These are phyloP conservation scores for Trametes cubensis DNA, from an alignment of 768 basidiomycete species.

Conservation along the genomic window DNA sequence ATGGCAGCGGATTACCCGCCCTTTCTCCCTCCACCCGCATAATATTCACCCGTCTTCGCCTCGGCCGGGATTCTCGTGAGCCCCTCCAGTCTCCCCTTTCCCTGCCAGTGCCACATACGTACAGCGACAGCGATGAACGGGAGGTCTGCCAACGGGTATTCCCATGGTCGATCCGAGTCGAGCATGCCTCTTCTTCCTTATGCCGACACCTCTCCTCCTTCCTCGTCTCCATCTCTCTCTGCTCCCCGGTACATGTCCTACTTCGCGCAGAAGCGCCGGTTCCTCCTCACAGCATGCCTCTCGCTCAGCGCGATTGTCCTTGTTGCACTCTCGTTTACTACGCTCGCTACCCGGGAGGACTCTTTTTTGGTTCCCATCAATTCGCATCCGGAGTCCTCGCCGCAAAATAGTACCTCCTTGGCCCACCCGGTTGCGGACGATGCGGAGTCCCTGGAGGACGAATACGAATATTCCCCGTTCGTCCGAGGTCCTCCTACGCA, in stretches of 20 bases:
- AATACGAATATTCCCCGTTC: slow-evolving; percentile 27
- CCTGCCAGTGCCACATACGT: neutral
- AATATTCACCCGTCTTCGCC: slow-evolving; percentile 13
- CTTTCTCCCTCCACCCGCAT: neutral
- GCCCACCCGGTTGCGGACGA: slow-evolving; percentile 8
- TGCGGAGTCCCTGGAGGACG: slow-evolving; percentile 13
- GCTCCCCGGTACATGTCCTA: slow-evolving; percentile 14
- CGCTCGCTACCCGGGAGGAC: neutral
- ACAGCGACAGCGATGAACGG: slow-evolving; percentile 3
- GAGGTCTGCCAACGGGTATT: slow-evolving; percentile 9
- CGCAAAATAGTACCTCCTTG: slow-evolving; percentile 23
- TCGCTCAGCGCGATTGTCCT: slow-evolving; percentile 25
- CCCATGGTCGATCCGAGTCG: slow-evolving; percentile 28
- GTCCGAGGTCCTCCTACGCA: slow-evolving; percentile 54
- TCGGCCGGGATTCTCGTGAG: neutral
- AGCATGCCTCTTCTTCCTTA: slow-evolving; percentile 32
- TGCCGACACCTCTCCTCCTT: slow-evolving; percentile 22
- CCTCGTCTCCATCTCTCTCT: slow-evolving; percentile 16
- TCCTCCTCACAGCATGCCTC: slow-evolving; percentile 34
- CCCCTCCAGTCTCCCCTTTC: neutral
- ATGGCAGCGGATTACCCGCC: slow-evolving; percentile 8
- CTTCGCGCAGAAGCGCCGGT: slow-evolving; percentile 17
- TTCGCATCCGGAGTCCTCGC: slow-evolving; percentile 18
- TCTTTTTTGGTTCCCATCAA: neutral
- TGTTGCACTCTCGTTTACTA: slow-evolving; percentile 1